A percentile compares a stretch with the other conserved stretches of the same genome.
phyloP scores from a whole-genome alignment of 2,329 filamentous ascomycete genomes.

The Venturia effusa region DNA sequence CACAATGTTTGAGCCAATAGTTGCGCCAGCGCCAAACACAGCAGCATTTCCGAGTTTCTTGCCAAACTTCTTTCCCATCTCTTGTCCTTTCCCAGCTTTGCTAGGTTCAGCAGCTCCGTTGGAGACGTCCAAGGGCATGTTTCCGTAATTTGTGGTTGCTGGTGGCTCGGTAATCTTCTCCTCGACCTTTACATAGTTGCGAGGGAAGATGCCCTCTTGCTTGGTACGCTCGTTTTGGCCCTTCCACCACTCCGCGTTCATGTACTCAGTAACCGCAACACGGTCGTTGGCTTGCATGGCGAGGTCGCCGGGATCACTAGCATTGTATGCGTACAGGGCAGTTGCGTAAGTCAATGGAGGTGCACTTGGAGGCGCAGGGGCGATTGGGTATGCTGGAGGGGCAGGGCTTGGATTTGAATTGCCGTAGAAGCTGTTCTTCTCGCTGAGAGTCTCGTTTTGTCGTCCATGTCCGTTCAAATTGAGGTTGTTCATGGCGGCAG shows the following conservation, averaged over 20 bases:
- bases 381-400: conserved; percentile 43
- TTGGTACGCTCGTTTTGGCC: conserved; percentile 75
- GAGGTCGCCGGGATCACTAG: conserved; percentile 71
- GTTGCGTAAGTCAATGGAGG: conserved; percentile 59
- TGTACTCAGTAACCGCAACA: conserved; percentile 75
- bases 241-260: conserved; percentile 97
- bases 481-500: conserved; percentile 22
- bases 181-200: conserved; percentile 70
- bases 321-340: conserved; percentile 75
- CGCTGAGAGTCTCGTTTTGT: conserved; percentile 15
- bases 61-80: conserved; percentile 87
- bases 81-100: conserved; percentile 52
- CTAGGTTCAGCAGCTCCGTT: conserved; percentile 37
- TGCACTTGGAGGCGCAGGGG: conserved; percentile 37
- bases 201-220: conserved; percentile 88
- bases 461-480: conserved; percentile 16
- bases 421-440: conserved; percentile 31
- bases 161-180: conserved; percentile 37
- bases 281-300: conserved; percentile 70
- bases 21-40: conserved; percentile 88
- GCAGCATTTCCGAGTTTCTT: conserved; percentile 84
- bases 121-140: conserved; percentile 67
- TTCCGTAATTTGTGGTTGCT: conserved; percentile 49
- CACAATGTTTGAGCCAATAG: conserved; percentile 79
- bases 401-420: conserved; percentile 33